Percentiles rank a stretch among this genome's conserved stretches.
These are phyloP conservation scores for Saksenaea oblongispora DNA, from an alignment of 371 early-diverging fungal genomes.

Conservation along the genomic window DNA sequence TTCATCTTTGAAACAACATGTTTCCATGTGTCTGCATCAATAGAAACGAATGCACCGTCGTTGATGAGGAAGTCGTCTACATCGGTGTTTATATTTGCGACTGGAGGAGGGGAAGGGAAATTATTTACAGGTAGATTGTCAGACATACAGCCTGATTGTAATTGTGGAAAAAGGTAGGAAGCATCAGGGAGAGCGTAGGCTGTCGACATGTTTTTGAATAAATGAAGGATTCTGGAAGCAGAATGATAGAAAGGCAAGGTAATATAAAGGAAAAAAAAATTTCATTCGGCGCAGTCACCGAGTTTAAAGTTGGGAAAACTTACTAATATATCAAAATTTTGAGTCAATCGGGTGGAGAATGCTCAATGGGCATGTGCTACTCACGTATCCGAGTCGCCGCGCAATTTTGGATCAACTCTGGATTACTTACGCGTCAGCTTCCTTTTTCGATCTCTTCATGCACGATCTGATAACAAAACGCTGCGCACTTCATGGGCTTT, in stretches of 20 bases:
- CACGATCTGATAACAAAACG: neutral
- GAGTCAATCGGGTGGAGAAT: neutral
- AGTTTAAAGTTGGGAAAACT: neutral
- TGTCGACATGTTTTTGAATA: neutral
- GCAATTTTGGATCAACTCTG: neutral
- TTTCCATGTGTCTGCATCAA: constrained; percentile 12
- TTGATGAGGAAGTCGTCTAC: neutral
- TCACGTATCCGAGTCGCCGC: neutral
- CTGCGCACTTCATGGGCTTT: neutral
- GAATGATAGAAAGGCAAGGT: neutral
- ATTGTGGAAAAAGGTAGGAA: neutral
- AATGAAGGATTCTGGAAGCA: neutral
- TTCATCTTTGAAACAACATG: constrained; percentile 20
- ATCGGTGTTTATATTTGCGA: neutral
- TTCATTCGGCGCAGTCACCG: neutral
- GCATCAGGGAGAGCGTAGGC: neutral
- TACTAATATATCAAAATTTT: neutral
- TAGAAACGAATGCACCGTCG: neutral
- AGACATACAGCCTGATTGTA: neutral
- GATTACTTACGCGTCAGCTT: neutral
- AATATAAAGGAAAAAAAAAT: neutral
- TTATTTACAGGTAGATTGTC: neutral
- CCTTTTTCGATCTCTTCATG: neutral
- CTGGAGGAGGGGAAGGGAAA: neutral
- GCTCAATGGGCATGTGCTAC: neutral